Base-by-base conservation (phyloP, 177 flowering plant species). In the Vitis hybrid region DNA sequence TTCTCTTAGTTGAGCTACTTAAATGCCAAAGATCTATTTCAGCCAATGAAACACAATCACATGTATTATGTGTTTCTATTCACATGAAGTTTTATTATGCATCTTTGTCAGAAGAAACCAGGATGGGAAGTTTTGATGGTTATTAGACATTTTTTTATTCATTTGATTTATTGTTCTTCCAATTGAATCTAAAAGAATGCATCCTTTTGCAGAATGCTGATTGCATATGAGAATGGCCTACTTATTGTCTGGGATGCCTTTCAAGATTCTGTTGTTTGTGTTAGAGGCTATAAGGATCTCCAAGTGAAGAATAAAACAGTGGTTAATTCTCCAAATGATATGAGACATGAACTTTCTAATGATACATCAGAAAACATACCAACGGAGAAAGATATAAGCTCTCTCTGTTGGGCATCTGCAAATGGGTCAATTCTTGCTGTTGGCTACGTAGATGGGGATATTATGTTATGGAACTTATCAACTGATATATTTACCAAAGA, bases 401-500 rank as follows among this genome's bases (percentile, higher is more conserved):
- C 81, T 50, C 66, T 83, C 9, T 83, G 82, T 71, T 83, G 84
- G 84, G 82, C 75, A 71, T 74, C 82, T 52, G 31, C 15, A 10
- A 68, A 76, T 75, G 86, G 82, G 20, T 83, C 83, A 57, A 51
- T 80, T 66, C 79, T 83, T 29, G 83, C 83, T 48, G 83, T 80
- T 72, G 86, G 86, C 49, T 80, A 83, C 57, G 79, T 76, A 13
- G 86, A 83, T 75, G 86, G 86, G 11, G 86, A 83, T 76, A 80
- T 83, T 29, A 11, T 80, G 67, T 66, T 83, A 29, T 83, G 86
- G 86, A 59, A 83, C 60, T 45, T 80, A 48, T 70, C 80, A 55
- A 62, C 55, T 66, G 57, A 45, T 72, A 71, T 59, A 58, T 53
- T 72, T 69, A 5, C 48, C 60, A 76, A 64, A 65, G 72, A 71